Evolutionary conservation across 371 early-diverging fungal species (phyloP), one percentile per base, ranked within the genome.

Genomic region (Dipsacomyces acuminosporus): DNA sequence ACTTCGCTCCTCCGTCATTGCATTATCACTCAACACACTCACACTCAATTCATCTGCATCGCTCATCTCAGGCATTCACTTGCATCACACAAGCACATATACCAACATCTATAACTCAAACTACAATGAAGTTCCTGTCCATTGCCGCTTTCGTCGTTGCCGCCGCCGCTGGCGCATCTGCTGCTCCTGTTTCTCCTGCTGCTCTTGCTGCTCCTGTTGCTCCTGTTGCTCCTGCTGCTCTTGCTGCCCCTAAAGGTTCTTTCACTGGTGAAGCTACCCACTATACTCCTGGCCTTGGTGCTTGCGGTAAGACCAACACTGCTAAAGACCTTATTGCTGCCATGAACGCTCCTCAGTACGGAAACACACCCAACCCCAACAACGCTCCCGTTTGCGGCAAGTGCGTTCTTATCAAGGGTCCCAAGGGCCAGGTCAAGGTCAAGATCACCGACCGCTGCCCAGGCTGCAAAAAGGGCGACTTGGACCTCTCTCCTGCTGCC

Each of bases 401-500:
- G 54, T 72, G 72, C 48, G 64, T 45, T n/a, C 48, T 50, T 11
- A 65, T 77, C 22, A 73, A 51, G 42, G 70, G 62, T 2, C 50
- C 70, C 25, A 56, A 59, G 34, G 69, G 67, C 20, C 38, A 62
- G 21, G 72, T 72, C 34, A 72, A 62, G 44, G 72, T 72, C 11
- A 61, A 26, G 14, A 59, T 72, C 15, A 36, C 43, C 5, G 72
- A 72, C 44, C 48, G 48, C 22, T 72, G 75, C 40, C 67, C 74
- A n/a, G 64, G 23, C 43, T 78, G 79, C 62, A 43, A 52, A 22
- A 19, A 41, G 1, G 75, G 79, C 14, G 78, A 64, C 40, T 62
- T 78, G 38, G 86, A 85, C 72, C 74, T 84, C 20, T 79, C 80
- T 47, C 79, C 79, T 20, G 63, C 80, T n/a, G 83, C 81, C 41